Conservation (phyloP, 306 rosid species). For the barrel medic (Medicago truncatula) region MtrunA17r5.0-ANR NC_053045.1:12819001-12819500, state of each 20-base stretch:
- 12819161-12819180: conserved; percentile 79
- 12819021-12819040: conserved; percentile 72
- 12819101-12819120: conserved; percentile 65
- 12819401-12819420: conserved; percentile 76
- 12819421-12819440: conserved; percentile 69
- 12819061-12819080: conserved; percentile 80
- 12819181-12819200: conserved; percentile 88
- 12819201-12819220: conserved; percentile 58
- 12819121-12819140: conserved; percentile 74
- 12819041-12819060: conserved; percentile 78
- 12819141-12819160: conserved; percentile 71
- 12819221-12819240: conserved; percentile 85
- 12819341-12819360: conserved; percentile 69
- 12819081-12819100: conserved; percentile 71
- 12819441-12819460: conserved; percentile 74
- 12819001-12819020: conserved; percentile 63
- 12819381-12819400: conserved; percentile 82
- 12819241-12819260: conserved; percentile 87
- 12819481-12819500: conserved; percentile 77
- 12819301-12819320: conserved; percentile 69
- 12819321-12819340: conserved; percentile 78
- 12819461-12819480: conserved; percentile 63
- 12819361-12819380: conserved; percentile 83
- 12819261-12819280: conserved; percentile 89
- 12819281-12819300: conserved; percentile 72